Evolutionary conservation across 164 flowering plant genomes (phyloP), one percentile per base, ranked within the genome.

Genomic region (Liriodendron chinense): DNA sequence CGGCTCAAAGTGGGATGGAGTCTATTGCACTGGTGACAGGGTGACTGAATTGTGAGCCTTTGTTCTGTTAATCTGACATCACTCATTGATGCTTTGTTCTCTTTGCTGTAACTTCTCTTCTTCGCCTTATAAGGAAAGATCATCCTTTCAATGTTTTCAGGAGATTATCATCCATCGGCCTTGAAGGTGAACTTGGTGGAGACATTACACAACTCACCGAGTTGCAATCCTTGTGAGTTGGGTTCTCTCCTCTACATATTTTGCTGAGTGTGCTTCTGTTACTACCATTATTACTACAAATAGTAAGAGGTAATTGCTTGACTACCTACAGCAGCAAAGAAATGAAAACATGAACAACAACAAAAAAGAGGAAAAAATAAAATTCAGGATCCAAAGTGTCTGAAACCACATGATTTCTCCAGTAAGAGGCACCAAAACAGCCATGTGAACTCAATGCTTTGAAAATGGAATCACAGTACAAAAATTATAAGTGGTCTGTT

Each of bases 1-100:
- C 77, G 91, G 84, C n/a, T 61, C 47, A 18, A 78, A 80, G 7
- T 93, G 98, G 99, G 98, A 92, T 49, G 99, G 99, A 75, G 88
- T 95, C 74, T 75, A 83, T 65, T 95, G 99, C 86, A 84, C 65
- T 69, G 76, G 70, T 78, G 82, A 91, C 12, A 87, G 94, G 76
- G 89, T 95, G 63, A 87, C 89, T 22, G 82, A 86, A 66, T 43
- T 93, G 99, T 95, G 73, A 88, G 93, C 78, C 50, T 50, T 64
- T 53, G 25, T 62, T 62, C 24, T 62, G 65, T 62, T 34, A 34
- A 34, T 34, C 5, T 34, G 43, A 3, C 43, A 62, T 62, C 9
- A 20, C 24, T 62, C 9, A 7, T n/a, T 62, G 21, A 13, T 12
- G 24, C 1, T n/a, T 20, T 18, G 24, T 34, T 34, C 18, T 7